These are phyloP conservation scores for Boechera divaricarpa DNA, from an alignment of 345 rosid species.

Conservation along the genomic window DNA sequence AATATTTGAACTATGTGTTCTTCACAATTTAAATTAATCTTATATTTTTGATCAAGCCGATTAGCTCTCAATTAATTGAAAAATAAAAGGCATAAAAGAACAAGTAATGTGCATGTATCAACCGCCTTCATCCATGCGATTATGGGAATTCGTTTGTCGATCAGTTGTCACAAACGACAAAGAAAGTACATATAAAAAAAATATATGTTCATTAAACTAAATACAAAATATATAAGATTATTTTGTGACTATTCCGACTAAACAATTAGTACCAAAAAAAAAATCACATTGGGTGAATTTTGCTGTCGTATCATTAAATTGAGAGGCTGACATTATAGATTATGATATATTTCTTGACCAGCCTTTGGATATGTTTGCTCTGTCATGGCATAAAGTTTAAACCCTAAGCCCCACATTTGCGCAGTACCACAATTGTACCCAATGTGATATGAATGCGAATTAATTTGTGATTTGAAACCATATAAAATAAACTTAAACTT, in stretches of 20 bases:
- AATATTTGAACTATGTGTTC: neutral
- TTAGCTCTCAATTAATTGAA: neutral
- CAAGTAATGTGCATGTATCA: neutral
- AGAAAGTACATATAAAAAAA: too few relatives aligned
- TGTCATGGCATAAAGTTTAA: neutral
- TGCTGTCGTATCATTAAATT: constrained; percentile 23
- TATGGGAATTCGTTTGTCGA: neutral
- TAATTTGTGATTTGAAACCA: constrained; percentile 15
- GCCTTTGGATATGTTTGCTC: constrained; percentile 15
- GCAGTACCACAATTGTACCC: constrained; percentile 31
- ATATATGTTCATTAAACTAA: neutral
- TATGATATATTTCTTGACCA: neutral
- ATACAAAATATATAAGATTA: too few relatives aligned
- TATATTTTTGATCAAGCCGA: neutral
- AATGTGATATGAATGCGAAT: constrained; percentile 26
- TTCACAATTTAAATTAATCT: neutral
- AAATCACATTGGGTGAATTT: neutral
- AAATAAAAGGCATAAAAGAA: neutral
- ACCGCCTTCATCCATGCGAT: neutral
- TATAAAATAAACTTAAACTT: neutral
- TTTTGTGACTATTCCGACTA: neutral
- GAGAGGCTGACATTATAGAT: neutral
- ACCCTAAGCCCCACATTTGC: neutral
- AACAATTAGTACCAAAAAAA: neutral
- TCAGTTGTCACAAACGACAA: neutral